phyloP scores from a whole-genome alignment of 2,329 filamentous ascomycete species.

The Microascus cirrosus region DNA sequence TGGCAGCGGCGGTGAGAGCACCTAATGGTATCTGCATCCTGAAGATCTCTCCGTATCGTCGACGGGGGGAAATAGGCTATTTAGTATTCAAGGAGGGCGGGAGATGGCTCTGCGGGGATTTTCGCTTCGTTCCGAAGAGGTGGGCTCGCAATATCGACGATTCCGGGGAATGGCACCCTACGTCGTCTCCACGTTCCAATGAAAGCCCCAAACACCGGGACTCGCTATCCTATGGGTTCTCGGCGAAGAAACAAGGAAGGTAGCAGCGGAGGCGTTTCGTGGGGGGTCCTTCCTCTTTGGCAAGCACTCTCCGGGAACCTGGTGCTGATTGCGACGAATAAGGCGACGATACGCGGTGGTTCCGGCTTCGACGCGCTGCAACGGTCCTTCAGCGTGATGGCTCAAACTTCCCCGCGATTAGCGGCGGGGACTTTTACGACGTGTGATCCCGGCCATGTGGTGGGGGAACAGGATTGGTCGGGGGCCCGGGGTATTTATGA shows the following conservation, averaged over 20 bases:
- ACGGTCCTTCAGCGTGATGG: too few species aligned
- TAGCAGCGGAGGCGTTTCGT: neutral
- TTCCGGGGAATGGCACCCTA: neutral
- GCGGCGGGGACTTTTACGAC: neutral
- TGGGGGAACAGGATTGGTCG: neutral
- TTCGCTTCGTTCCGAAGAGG: neutral
- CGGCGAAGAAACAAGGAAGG: neutral
- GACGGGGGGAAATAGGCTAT: neutral
- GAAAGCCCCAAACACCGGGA: neutral
- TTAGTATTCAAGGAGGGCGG: neutral
- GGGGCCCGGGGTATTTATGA: neutral
- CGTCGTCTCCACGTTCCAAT: neutral
- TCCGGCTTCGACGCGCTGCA: too few species aligned
- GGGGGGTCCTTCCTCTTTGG: neutral
- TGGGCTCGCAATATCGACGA: neutral
- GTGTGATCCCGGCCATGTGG: neutral
- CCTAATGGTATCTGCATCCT: conserved; percentile 4
- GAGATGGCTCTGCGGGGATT: neutral
- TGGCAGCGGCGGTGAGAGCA: neutral
- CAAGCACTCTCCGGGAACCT: neutral
- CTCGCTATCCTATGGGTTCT: neutral
- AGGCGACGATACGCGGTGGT: too few species aligned
- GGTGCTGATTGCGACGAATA: too few species aligned
- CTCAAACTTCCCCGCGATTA: neutral
- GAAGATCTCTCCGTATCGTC: neutral